phyloP scores from a whole-genome alignment of 352 stramenopile species.

The Phytopythium kandeliae region DNA sequence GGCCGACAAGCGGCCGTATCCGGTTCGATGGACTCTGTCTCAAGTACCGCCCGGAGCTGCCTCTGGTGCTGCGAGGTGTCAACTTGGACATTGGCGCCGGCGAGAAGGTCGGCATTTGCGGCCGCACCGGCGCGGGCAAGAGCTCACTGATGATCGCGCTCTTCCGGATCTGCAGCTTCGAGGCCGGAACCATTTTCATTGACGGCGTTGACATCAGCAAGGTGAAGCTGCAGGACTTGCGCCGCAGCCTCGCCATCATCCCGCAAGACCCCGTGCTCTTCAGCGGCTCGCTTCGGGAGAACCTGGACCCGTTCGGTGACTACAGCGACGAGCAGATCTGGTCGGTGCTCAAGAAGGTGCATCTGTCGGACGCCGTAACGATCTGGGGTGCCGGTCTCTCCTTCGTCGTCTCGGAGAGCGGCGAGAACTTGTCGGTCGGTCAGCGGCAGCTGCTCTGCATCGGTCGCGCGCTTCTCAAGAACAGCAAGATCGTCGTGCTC shows the following conservation, averaged over 20 bases:
- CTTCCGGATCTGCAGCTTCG: constrained; percentile 39
- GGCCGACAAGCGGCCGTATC: constrained; percentile 19
- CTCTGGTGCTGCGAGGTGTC: constrained; percentile 30
- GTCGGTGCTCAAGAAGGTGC: constrained; percentile 51
- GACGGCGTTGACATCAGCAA: constrained; percentile 73
- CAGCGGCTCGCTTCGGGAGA: constrained; percentile 79
- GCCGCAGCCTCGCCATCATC: constrained; percentile 39
- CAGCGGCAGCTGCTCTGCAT: constrained; percentile 96
- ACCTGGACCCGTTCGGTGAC: constrained; percentile 87
- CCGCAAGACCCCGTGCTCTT: constrained; percentile 89
- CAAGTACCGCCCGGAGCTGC: constrained; percentile 30
- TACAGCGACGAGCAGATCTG: constrained; percentile 66
- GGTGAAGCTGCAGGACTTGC: constrained; percentile 28
- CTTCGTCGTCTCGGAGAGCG: constrained; percentile 84
- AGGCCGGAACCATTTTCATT: constrained; percentile 72
- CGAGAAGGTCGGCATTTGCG: constrained; percentile 52
- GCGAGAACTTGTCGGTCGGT: constrained; percentile 94
- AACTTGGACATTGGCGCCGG: constrained; percentile 23
- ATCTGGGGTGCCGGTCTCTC: constrained; percentile 62
- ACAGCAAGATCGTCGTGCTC: constrained; percentile 88
- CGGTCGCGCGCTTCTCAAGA: constrained; percentile 87
- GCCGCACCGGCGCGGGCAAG: constrained; percentile 38
- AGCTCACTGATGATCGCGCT: constrained; percentile 39
- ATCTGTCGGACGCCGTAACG: constrained; percentile 56
- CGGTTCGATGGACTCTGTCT: constrained; percentile 20